Evolutionary conservation across 192 early-diverging fungal genomes (phyloP).

Genomic region (Oehlia diaphana): DNA sequence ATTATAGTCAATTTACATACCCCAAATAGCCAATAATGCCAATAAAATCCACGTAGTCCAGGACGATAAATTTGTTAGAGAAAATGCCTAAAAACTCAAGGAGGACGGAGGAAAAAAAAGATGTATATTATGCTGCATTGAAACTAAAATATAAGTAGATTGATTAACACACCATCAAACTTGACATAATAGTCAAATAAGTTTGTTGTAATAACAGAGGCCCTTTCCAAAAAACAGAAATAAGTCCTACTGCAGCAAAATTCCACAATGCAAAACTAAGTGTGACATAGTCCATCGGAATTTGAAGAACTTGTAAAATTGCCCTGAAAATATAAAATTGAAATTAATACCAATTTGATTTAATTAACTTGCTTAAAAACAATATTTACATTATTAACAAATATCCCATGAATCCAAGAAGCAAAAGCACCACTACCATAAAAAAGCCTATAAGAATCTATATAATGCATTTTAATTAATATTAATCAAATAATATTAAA

Average conservation of each 20-base stretch:
- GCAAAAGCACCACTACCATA: slow-evolving; percentile 63
- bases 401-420: slow-evolving; percentile 81
- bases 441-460: slow-evolving; percentile 75
- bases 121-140: not conserved
- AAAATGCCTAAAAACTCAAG: slow-evolving; percentile 59
- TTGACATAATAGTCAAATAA: slow-evolving; percentile 78
- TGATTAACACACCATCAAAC: slow-evolving; percentile 63
- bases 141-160: not conserved
- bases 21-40: slow-evolving; percentile 78
- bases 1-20: slow-evolving; percentile 39
- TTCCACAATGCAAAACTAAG: slow-evolving; percentile 82
- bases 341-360: not conserved
- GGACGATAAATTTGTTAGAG: slow-evolving; percentile 64
- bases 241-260: slow-evolving; percentile 66
- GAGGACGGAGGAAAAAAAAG: not conserved
- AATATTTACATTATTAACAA: slow-evolving; percentile 48
- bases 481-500: not conserved
- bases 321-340: not conserved
- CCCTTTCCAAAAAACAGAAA: slow-evolving; percentile 82
- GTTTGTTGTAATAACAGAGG: slow-evolving; percentile 74
- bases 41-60: slow-evolving; percentile 85
- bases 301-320: slow-evolving; percentile 50
- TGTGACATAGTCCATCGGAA: slow-evolving; percentile 73
- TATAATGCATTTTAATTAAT: not conserved
- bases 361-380: slow-evolving; percentile 32